Percentiles rank a stretch among this genome's conserved stretches.
phyloP scores from a whole-genome alignment of 2,329 filamentous ascomycete species.

The Ambrosiella cleistominuta region DNA sequence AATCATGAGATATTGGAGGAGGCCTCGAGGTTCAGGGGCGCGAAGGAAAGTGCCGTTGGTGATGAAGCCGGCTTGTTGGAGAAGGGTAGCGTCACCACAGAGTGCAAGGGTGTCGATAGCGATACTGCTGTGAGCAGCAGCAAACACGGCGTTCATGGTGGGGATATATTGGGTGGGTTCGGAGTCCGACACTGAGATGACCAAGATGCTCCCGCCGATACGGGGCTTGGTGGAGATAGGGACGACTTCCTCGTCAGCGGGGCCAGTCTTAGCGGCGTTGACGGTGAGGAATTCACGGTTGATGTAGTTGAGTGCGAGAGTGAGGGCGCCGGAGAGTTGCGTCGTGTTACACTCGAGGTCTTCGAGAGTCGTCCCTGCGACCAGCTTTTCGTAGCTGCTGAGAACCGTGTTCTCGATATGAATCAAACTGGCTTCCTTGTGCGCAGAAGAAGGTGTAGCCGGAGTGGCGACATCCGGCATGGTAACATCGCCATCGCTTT shows the following conservation, averaged over 20 bases:
- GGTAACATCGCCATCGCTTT: conserved; percentile 33
- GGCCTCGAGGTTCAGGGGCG: conserved; percentile 42
- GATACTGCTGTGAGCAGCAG: conserved; percentile 71
- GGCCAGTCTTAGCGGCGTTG: conserved; percentile 23
- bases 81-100: conserved; percentile 69
- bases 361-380: conserved; percentile 46
- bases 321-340: conserved; percentile 78
- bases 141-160: conserved; percentile 97
- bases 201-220: conserved; percentile 51
- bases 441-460: conserved; percentile 31
- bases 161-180: conserved; percentile 89
- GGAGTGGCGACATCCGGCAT: conserved; percentile 34
- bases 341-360: conserved; percentile 62
- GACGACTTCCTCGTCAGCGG: conserved; percentile 28
- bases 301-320: conserved; percentile 75
- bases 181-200: conserved; percentile 71
- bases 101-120: conserved; percentile 86
- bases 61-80: conserved; percentile 69
- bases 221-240: conserved; percentile 32
- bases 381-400: conserved; percentile 52
- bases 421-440: conserved; percentile 88
- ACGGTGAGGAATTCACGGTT: conserved; percentile 60
- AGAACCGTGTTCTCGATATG: conserved; percentile 71
- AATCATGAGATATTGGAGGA: conserved; percentile 90
- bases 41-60: conserved; percentile 39